Evolutionary conservation across 2,329 filamentous ascomycete genomes (phyloP).

Genomic region (Curvularia eragrostidis): DNA sequence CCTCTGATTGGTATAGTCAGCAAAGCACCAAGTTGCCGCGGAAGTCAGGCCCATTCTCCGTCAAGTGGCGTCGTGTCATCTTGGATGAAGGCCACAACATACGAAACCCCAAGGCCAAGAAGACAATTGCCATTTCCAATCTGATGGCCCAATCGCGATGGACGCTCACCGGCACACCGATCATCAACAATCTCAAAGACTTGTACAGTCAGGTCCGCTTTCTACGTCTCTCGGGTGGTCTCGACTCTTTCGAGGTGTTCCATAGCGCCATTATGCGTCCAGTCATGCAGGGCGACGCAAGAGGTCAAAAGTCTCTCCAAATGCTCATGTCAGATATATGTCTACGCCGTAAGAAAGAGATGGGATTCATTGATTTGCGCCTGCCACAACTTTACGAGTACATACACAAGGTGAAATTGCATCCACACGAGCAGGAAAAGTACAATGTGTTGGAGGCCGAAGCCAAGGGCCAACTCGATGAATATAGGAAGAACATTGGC

Average conservation of each 20-base stretch:
- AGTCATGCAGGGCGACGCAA: slow-evolving; percentile 63
- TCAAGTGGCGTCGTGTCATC: slow-evolving; percentile 74
- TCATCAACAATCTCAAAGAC: slow-evolving; percentile 82
- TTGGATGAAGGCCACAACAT: slow-evolving; percentile 67
- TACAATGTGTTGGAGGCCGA: slow-evolving; percentile 76
- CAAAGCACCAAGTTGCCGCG: slow-evolving; percentile 47
- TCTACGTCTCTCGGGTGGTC: slow-evolving; percentile 74
- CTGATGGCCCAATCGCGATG: slow-evolving; percentile 76
- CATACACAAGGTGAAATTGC: slow-evolving; percentile 76
- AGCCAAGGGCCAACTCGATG: slow-evolving; percentile 73
- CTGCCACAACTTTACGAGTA: slow-evolving; percentile 80
- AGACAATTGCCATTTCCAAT: slow-evolving; percentile 70
- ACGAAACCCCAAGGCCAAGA: slow-evolving; percentile 77
- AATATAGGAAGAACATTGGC: slow-evolving; percentile 60
- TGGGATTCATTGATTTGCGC: slow-evolving; percentile 83
- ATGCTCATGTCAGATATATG: slow-evolving; percentile 81
- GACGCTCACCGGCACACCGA: slow-evolving; percentile 69
- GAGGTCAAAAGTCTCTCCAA: slow-evolving; percentile 71
- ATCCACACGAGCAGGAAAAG: slow-evolving; percentile 74
- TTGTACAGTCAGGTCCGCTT: slow-evolving; percentile 82
- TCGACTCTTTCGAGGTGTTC: slow-evolving; percentile 77
- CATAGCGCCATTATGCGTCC: slow-evolving; percentile 74
- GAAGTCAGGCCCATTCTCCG: slow-evolving; percentile 60
- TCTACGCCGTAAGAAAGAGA: slow-evolving; percentile 82
- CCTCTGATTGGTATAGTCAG: slow-evolving; percentile 65